Conservation (phyloP, 169 alveolate species). For the Blepharisma undulans region DNA sequence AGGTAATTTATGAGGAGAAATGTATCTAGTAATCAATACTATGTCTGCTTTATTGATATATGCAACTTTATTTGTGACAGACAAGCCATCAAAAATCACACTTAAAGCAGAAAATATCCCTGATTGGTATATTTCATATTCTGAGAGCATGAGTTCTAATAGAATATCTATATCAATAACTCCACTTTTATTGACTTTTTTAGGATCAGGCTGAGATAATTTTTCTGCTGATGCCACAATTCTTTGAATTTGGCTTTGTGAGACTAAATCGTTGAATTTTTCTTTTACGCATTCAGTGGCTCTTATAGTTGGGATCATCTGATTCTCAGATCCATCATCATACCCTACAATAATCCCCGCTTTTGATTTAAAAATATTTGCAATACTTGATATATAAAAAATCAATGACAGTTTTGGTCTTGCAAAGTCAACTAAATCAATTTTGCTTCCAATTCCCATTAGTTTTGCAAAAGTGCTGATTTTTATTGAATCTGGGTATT, state of each 20-base stretch:
- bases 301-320: conserved; percentile 11
- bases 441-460: conserved; percentile 4
- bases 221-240: not conserved
- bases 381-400: not conserved
- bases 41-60: not conserved
- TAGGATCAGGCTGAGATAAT: conserved; percentile 6
- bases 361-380: not conserved
- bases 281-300: conserved; percentile 29
- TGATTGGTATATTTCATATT: not conserved
- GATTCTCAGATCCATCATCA: not conserved
- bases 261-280: not conserved
- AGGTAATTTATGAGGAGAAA: not conserved
- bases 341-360: not conserved
- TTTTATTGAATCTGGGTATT: conserved; percentile 2
- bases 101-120: not conserved
- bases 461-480: not conserved
- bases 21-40: not conserved
- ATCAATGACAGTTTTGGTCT: not conserved
- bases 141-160: not conserved
- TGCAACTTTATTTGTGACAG: not conserved
- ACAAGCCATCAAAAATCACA: not conserved
- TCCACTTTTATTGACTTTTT: conserved; percentile 24
- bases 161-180: not conserved
- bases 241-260: not conserved
- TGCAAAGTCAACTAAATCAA: not conserved